Evolutionary conservation across 1,139 yeast genomes (phyloP).

Genomic region (Meyerozyma guilliermondii): DNA sequence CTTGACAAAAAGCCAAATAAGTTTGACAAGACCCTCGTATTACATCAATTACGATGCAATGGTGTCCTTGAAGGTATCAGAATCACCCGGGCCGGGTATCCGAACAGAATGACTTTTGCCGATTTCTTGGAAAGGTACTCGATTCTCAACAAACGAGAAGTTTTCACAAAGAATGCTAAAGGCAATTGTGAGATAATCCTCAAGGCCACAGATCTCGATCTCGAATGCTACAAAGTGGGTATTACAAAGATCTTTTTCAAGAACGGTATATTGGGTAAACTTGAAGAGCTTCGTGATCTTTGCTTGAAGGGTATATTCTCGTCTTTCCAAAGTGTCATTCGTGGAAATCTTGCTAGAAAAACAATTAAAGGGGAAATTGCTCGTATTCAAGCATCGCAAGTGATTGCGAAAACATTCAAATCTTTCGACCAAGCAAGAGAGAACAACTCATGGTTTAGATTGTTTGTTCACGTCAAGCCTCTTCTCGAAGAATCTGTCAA

Average conservation of each 20-base stretch:
- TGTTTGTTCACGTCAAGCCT: conserved; percentile 72
- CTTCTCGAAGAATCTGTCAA: conserved; percentile 62
- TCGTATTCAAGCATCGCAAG: conserved; percentile 66
- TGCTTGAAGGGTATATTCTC: conserved; percentile 54
- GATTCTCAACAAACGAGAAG: conserved; percentile 47
- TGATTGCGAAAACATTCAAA: conserved; percentile 60
- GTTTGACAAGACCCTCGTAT: conserved; percentile 72
- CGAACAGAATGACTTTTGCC: conserved; percentile 80
- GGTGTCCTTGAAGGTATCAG: conserved; percentile 98
- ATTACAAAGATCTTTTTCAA: conserved; percentile 86
- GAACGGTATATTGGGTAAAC: conserved; percentile 86
- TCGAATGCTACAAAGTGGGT: conserved; percentile 70
- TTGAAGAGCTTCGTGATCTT: conserved; percentile 75
- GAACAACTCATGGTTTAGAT: conserved; percentile 75
- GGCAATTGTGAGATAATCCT: conserved; percentile 69
- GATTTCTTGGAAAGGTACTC: conserved; percentile 76
- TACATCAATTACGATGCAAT: conserved; percentile 89
- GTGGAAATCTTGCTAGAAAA: conserved; percentile 62
- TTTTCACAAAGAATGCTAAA: conserved; percentile 47
- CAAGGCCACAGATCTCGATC: conserved; percentile 55
- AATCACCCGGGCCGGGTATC: conserved; percentile 95
- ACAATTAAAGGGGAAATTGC: conserved; percentile 46
- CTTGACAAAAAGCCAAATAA: conserved; percentile 63
- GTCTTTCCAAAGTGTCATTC: conserved; percentile 58
- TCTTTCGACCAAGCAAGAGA: conserved; percentile 45